A percentile compares a stretch with the other conserved stretches of the same genome.
Conservation (phyloP, 176 grass and related monocot genomes). For the Zoysia japonica region DNA sequence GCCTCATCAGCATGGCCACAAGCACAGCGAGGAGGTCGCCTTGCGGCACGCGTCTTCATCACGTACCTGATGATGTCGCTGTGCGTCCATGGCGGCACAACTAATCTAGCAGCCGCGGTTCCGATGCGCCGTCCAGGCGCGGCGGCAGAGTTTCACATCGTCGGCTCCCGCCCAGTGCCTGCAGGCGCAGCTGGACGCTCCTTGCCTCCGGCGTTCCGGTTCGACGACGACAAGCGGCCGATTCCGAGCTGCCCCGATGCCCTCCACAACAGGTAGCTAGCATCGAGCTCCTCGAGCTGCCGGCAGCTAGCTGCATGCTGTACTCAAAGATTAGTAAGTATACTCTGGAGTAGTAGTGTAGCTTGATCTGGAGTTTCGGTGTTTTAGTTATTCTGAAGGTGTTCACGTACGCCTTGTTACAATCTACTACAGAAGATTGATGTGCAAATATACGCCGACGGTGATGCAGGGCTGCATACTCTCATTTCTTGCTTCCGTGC, state of each 20-base stretch:
- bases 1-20: background rate
- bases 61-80: slow-evolving; percentile 13
- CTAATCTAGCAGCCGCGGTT: background rate
- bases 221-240: slow-evolving; percentile 44
- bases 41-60: background rate
- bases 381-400: no score
- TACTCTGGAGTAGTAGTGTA: background rate
- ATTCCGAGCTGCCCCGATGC: slow-evolving; percentile 56
- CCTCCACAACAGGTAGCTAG: slow-evolving; percentile 54
- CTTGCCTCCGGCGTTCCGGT: background rate
- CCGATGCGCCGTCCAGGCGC: slow-evolving; percentile 18
- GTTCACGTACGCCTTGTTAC: no score
- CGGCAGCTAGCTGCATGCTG: background rate
- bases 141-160: background rate
- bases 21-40: background rate
- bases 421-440: no score
- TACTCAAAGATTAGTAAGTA: background rate
- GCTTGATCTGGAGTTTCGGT: no score
- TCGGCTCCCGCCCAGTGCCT: slow-evolving; percentile 44
- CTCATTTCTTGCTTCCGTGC: no score
- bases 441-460: no score
- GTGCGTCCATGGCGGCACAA: slow-evolving; percentile 9
- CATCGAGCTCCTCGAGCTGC: background rate
- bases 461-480: no score
- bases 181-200: background rate